These are phyloP conservation scores for Rhamnella rubrinervis DNA, from an alignment of 331 rosid genomes.

Conservation along the genomic window DNA sequence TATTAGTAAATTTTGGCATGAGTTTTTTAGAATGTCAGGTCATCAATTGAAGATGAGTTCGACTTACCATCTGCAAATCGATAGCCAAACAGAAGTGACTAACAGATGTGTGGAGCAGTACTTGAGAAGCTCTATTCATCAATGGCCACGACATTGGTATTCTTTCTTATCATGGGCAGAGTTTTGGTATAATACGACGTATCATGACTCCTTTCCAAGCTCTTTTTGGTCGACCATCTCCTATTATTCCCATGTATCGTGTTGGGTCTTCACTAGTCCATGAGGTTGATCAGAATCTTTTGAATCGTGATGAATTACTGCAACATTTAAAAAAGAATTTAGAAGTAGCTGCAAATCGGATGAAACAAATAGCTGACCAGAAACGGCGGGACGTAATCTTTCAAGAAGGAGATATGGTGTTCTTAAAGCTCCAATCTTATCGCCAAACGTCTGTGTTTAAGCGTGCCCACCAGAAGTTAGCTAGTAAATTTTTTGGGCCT, in stretches of 20 bases:
- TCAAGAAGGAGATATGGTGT: background rate
- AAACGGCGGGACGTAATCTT: background rate
- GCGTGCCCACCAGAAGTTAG: too few species aligned
- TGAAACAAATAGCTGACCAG: background rate
- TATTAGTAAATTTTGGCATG: background rate
- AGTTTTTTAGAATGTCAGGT: background rate
- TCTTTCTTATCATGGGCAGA: background rate
- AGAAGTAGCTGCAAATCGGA: rapidly evolving
- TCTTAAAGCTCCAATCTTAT: background rate
- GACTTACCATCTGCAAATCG: background rate
- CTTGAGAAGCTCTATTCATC: background rate
- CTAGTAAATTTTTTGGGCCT: too few species aligned
- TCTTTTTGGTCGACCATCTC: rapidly evolving
- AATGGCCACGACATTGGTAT: background rate
- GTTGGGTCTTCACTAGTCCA: rapidly evolving
- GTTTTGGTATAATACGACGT: background rate
- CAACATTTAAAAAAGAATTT: rapidly evolving
- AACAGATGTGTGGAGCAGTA: background rate
- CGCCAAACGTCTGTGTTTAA: too few species aligned
- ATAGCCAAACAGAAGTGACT: background rate
- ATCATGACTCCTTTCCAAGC: background rate
- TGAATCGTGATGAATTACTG: rapidly evolving
- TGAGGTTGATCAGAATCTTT: rapidly evolving
- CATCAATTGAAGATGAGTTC: background rate
- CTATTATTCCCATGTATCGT: rapidly evolving